Base-by-base conservation (phyloP, 345 rosid genomes). In the Hypericum perforatum region DNA sequence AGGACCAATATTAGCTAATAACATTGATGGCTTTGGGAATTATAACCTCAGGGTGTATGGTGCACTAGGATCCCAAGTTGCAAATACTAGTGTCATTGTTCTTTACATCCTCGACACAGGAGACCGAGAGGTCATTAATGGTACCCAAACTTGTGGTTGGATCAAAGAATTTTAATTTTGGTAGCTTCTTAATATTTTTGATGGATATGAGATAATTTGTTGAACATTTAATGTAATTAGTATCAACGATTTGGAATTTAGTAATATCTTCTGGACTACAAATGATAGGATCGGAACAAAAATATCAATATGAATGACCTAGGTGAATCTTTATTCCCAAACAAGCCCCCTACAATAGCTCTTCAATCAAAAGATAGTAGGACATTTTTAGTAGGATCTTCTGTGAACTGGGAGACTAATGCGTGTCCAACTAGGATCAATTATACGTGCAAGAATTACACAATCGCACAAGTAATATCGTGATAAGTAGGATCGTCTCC, bases 351-450 rank as follows among this genome's bases (percentile, higher is more conserved):
- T 11, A 82, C 86, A 6, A 39, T 90, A 52, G 81, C 80, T 37
- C 86, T 90, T 63, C 76, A 41, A 73, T 70, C 76, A 65, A 54
- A 72, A 71, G 56, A 60, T 82, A 16, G 36, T 73, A 13, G 97
- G 95, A 42, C 73, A 76, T 64, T 80, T 84, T 59, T 89, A 81
- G 61, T 89, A 90, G 67, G 79, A 65, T 39, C 59, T 91, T 91
- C 73, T 91, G 98, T 49, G 86, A 86, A 63, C 88, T 77, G 57
- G 98, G 98, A 76, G 98, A 91, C 95, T n/a, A n/a, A n/a, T n/a
- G n/a, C n/a, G n/a, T n/a, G n/a, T n/a, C n/a, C n/a, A n/a, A n/a
- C n/a, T n/a, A n/a, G n/a, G n/a, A n/a, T n/a, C n/a, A n/a, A n/a
- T n/a, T n/a, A n/a, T n/a, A n/a, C n/a, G n/a, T n/a, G n/a, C n/a